Base-by-base conservation (phyloP, 495 filamentous ascomycete species). In the Pseudotulostoma volvatum region DNA sequence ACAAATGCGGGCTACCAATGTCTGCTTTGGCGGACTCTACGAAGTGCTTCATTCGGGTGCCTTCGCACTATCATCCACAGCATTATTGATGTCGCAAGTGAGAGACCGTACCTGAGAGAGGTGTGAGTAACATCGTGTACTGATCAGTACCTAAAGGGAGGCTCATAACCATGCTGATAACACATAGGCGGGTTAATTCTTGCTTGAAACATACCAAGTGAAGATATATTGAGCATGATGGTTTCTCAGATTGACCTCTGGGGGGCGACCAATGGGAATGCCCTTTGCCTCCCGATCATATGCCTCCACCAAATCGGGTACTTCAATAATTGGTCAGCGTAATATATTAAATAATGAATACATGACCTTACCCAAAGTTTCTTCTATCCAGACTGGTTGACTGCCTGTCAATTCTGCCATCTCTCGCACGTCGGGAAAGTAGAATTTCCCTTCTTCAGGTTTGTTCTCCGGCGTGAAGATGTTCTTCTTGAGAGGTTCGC, bases 221-320 rank as follows among this genome's bases (percentile, higher is more conserved):
- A 94, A 87, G 40, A 97, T 95, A 52, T 97, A 97, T 62, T 97
- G 88, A 46, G 82, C 76, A 60, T 97, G 90, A 56, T 88, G 95
- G 54, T 97, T 97, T 52, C 81, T 73, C 56, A 97, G 60, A 58
- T 90, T 93, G 42, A 97, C 90, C 61, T 90, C 84, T 3, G 90
- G 73, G 3, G 84, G 61, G 52, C 86, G 71, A n/a, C 84, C 92
- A 55, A 96, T 88, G 1, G 90, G 90, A 31, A 90, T 77, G n/a
- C 92, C 90, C 42, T 77, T 79, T 7, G 70, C 70, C 48, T 77
- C 66, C 49, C 82, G 66, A 35, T 84, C 74, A 54, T 80, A 77
- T 13, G 73, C 53, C 47, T 71, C 69, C 18, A 94, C 49, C 40
- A 90, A 60, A 56, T 90, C 83, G 36, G 83, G 80, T 40, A 77